Evolutionary conservation across 1,139 yeast species (phyloP), one percentile per base, ranked within the genome.

Genomic region (Debaryomyces sp.): DNA sequence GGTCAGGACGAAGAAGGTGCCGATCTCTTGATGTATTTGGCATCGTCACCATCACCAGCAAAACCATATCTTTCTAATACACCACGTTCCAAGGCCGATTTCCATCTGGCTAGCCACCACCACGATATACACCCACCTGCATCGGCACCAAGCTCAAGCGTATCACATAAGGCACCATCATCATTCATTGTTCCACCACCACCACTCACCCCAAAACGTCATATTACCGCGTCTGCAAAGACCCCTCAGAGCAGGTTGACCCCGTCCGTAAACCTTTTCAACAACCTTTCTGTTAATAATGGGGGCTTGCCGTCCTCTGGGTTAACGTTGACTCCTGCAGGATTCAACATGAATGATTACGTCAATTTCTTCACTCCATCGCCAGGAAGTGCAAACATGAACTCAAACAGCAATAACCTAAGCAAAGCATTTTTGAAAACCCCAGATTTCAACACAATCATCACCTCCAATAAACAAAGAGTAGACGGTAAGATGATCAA

Each of bases 11-110:
- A 85, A 46, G 91, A 86, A 63, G 96, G 96, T 5, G 96, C 96
- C 1, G 95, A 87, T 62, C 70, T 89, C 53, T 75, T 89, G 52
- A 80, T 89, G 83, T 89, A 82, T 63, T 74, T 89, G 58, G 96
- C 96, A 3, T 87, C 95, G 4, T 87, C 96, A 3, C 96, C 96
- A 1, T 86, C 94, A 0, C 90, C 92, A 0, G 85, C 86, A 1
- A 75, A 73, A 46, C 70, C 74, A 5, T 66, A 62, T 55, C 66
- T 59, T 51, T 59, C 67, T n/a, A 62, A 63, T 50, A 72, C 77
- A 7, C 78, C 80, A 56, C 57, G 70, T 36, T 50, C 58, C 17
- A 45, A 52, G 15, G 33, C 34, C 9, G 46, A 44, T n/a, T 23
- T 23, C 38, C 38, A 36, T 21, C 37, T 15, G 15, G 36, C 38